Evolutionary conservation across 768 basidiomycete genomes (phyloP).

Genomic region (Crucibulum laeve): DNA sequence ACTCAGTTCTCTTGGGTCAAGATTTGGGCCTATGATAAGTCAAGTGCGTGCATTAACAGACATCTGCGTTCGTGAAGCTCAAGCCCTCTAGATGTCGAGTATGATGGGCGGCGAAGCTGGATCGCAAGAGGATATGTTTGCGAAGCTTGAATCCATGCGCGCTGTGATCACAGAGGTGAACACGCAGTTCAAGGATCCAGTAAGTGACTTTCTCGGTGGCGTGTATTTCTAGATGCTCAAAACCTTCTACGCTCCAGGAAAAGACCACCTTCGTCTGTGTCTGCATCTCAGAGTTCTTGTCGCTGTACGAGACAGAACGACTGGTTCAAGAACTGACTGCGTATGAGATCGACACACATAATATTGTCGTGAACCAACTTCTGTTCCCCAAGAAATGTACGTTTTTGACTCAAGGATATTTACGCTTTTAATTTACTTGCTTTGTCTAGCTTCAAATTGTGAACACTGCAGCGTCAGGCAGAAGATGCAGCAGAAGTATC

Average conservation of each 20-base stretch:
- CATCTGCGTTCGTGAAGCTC: not conserved
- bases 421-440: conserved; percentile 2
- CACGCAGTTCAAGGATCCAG: conserved; percentile 98
- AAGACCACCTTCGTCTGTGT: conserved; percentile 99
- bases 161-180: conserved; percentile 98
- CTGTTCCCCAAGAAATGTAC: conserved; percentile 88
- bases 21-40: conserved; percentile 96
- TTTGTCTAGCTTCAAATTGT: conserved; percentile 73
- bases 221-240: not conserved
- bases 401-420: conserved; percentile 18
- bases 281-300: conserved; percentile 97
- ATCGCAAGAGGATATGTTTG: conserved; percentile 97
- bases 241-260: conserved; percentile 54
- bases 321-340: conserved; percentile 93
- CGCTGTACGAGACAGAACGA: conserved; percentile 97
- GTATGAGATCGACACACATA: conserved; percentile 97
- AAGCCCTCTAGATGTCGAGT: conserved; percentile 67
- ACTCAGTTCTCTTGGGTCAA: conserved; percentile 86
- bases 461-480: conserved; percentile 93
- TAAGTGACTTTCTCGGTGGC: conserved; percentile 31
- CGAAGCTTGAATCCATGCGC: conserved; percentile 95
- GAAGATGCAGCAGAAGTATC: conserved; percentile 98
- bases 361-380: conserved; percentile 97
- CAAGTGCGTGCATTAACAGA: conserved; percentile 38
- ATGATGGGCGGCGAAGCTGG: conserved; percentile 94